phyloP scores from a whole-genome alignment of 2,329 filamentous ascomycete species.

The Exophiala sideris region DNA sequence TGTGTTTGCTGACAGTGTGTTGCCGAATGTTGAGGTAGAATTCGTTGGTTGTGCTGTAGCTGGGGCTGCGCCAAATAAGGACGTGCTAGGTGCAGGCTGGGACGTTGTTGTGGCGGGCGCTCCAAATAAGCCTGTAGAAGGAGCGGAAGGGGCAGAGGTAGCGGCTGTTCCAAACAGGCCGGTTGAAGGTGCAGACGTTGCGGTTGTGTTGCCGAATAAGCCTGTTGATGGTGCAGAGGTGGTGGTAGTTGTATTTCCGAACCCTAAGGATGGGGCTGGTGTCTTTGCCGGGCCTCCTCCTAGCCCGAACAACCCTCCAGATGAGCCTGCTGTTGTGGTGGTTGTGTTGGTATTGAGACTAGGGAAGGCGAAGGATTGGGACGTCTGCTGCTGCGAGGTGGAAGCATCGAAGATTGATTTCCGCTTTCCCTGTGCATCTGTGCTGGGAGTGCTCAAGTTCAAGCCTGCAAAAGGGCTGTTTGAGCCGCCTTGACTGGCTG shows the following conservation, averaged over 20 bases:
- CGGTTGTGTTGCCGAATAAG: slow-evolving; percentile 12
- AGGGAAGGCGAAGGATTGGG: slow-evolving; percentile 9
- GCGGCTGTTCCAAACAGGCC: not conserved
- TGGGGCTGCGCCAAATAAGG: slow-evolving; percentile 14
- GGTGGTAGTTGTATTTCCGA: slow-evolving; percentile 17
- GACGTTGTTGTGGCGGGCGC: slow-evolving; percentile 9
- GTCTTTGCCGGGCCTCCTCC: slow-evolving; percentile 16
- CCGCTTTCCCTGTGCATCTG: slow-evolving; percentile 26
- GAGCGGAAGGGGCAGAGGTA: slow-evolving; percentile 10
- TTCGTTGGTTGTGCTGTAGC: slow-evolving; percentile 11
- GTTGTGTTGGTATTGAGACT: slow-evolving; percentile 11
- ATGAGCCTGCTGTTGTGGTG: slow-evolving; percentile 3
- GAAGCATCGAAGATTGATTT: slow-evolving; percentile 29
- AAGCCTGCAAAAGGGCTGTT: slow-evolving; percentile 19
- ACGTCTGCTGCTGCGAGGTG: slow-evolving; percentile 17
- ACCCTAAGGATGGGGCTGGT: slow-evolving; percentile 13
- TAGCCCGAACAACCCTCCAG: slow-evolving; percentile 16
- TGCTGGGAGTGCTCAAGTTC: slow-evolving; percentile 22
- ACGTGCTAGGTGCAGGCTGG: slow-evolving; percentile 14
- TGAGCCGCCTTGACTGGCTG: slow-evolving; percentile 12
- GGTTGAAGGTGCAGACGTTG: slow-evolving; percentile 7
- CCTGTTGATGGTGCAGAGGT: slow-evolving; percentile 2
- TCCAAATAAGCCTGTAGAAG: slow-evolving; percentile 20
- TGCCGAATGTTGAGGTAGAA: slow-evolving; percentile 6
- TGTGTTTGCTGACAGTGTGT: slow-evolving; percentile 3